Evolutionary conservation across 2,329 filamentous ascomycete genomes (phyloP).

Genomic region (Amphichorda felina): DNA sequence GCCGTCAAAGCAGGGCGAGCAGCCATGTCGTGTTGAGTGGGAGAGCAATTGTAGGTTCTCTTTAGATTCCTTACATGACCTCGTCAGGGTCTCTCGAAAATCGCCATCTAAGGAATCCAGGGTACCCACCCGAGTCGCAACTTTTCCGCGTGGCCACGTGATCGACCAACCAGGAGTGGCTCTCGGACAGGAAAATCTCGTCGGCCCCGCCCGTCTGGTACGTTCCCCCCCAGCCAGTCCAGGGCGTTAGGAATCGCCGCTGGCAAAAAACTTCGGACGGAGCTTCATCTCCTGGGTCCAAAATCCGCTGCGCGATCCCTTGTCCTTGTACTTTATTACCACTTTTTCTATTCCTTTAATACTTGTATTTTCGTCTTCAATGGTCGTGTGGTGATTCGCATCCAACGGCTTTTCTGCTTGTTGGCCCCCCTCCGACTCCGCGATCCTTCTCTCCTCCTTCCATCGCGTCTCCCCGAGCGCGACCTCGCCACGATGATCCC

Average conservation of each 20-base stretch:
- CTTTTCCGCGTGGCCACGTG: constrained; percentile 1
- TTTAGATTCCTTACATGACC: neutral
- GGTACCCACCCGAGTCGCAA: too few species aligned
- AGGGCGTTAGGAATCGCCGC: neutral
- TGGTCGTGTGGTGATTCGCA: neutral
- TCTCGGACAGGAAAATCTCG: too few species aligned
- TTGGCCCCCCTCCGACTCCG: constrained; percentile 1
- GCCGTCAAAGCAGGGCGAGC: constrained; percentile 4
- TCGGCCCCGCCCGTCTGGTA: too few species aligned
- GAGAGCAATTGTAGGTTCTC: neutral
- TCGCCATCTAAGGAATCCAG: too few species aligned
- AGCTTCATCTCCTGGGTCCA: constrained; percentile 4
- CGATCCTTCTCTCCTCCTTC: neutral
- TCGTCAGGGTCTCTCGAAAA: too few species aligned
- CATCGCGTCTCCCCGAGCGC: constrained; percentile 1
- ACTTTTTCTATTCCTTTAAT: constrained; percentile 1
- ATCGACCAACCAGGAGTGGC: neutral
- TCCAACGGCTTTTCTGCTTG: constrained; percentile 2
- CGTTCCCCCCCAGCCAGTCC: neutral
- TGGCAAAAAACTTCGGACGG: constrained; percentile 5
- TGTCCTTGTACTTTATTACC: neutral
- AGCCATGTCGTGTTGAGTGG: constrained; percentile 2
- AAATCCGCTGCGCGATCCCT: constrained; percentile 1
- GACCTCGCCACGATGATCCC: constrained; percentile 5
- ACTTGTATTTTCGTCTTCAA: neutral